These are phyloP conservation scores for Pinus albicaulis DNA, from an alignment of 75 land plant species.

Conservation along the genomic window DNA sequence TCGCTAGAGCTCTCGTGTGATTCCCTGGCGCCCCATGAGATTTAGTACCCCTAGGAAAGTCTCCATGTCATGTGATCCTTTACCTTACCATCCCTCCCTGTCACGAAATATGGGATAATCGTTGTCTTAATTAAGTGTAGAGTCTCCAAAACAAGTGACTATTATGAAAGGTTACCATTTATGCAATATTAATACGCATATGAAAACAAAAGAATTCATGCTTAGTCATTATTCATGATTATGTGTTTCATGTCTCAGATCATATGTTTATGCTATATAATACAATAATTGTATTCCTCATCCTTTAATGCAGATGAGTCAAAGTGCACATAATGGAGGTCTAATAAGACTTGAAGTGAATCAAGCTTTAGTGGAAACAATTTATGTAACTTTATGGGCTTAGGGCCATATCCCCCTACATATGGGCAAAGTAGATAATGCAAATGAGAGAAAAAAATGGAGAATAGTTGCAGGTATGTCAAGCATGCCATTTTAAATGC, in stretches of 20 bases:
- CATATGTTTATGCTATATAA: conserved; percentile 6
- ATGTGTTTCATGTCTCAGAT: background rate
- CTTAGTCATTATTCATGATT: background rate
- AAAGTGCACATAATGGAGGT: conserved; percentile 78
- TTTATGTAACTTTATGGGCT: conserved; percentile 86
- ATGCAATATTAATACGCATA: no score
- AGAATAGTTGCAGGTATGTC: conserved; percentile 72
- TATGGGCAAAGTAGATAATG: conserved; percentile 78
- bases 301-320: conserved; percentile 51
- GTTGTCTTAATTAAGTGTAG: no score
- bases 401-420: conserved; percentile 83
- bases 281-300: background rate
- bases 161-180: no score
- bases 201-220: no score
- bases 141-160: no score
- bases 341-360: conserved; percentile 66
- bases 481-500: background rate
- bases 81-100: no score
- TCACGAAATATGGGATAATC: no score
- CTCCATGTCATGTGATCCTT: no score
- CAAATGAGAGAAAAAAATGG: conserved; percentile 87
- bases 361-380: conserved; percentile 78
- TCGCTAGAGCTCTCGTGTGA: no score
- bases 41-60: no score
- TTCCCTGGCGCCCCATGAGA: no score